Evolutionary conservation across 1,139 yeast species (phyloP).

Genomic region (Martiniozyma asiatica): DNA sequence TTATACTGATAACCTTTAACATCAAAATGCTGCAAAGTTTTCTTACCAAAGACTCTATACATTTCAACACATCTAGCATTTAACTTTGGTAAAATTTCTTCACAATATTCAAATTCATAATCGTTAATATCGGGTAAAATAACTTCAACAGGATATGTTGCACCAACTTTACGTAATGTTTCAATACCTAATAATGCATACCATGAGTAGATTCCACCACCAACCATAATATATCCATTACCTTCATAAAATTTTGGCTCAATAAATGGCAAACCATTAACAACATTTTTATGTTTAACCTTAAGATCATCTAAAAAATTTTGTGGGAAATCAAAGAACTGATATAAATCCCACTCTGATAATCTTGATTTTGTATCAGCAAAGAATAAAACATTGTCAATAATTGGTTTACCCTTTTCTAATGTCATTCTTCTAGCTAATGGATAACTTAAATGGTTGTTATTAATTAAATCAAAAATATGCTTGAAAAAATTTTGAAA

Average conservation of each 20-base stretch:
- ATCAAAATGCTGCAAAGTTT: conserved; percentile 22
- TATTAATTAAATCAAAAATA: conserved; percentile 13
- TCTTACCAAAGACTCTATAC: conserved; percentile 27
- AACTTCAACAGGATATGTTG: conserved; percentile 62
- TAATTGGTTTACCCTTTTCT: conserved; percentile 14
- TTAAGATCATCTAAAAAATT: conserved; percentile 18
- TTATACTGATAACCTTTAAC: conserved; percentile 43
- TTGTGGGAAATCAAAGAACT: conserved; percentile 16
- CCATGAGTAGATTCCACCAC: conserved; percentile 71
- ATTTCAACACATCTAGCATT: conserved; percentile 35
- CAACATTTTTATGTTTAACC: conserved; percentile 16
- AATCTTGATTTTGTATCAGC: conserved; percentile 12
- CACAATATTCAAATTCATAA: conserved; percentile 36
- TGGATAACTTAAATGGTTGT: conserved; percentile 17
- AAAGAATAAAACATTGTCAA: conserved; percentile 16
- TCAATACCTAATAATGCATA: conserved; percentile 52
- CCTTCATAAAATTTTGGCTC: conserved; percentile 36
- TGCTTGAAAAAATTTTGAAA: conserved; percentile 15
- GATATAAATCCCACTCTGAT: conserved; percentile 14
- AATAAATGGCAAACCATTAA: conserved; percentile 15
- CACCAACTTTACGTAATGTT: conserved; percentile 49
- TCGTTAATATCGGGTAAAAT: conserved; percentile 36
- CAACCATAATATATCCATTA: conserved; percentile 67
- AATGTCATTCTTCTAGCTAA: conserved; percentile 11
- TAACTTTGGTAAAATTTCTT: conserved; percentile 30